phyloP scores from a whole-genome alignment of 306 rosid species.

The Vicia faba region DNA sequence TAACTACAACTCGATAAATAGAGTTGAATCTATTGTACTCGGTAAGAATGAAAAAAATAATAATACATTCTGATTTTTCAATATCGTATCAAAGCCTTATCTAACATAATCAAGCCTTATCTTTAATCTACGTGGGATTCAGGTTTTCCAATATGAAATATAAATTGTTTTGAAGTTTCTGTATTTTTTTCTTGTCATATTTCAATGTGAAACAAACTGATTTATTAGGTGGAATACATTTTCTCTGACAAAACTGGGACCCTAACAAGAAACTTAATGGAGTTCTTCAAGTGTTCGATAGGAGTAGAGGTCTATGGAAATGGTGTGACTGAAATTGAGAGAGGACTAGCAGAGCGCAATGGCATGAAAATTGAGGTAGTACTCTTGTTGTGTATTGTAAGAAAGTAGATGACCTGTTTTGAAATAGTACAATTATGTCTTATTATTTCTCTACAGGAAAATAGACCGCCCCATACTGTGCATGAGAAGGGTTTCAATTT shows the following conservation, averaged over 20 bases:
- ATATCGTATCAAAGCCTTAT: no score
- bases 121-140: no score
- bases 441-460: conserved; percentile 52
- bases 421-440: conserved; percentile 10
- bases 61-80: no score
- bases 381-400: conserved; percentile 19
- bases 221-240: conserved; percentile 88
- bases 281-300: conserved; percentile 98
- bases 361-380: conserved; percentile 68
- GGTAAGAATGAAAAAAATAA: no score
- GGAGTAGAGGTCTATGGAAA: conserved; percentile 92
- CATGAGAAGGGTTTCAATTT: conserved; percentile 94
- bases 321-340: conserved; percentile 93
- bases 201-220: conserved; percentile 26
- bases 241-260: conserved; percentile 99
- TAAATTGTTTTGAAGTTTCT: neutral
- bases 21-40: no score
- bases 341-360: conserved; percentile 74
- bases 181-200: conserved; percentile 17
- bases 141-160: neutral
- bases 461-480: conserved; percentile 51
- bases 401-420: neutral
- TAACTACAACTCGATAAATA: no score
- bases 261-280: conserved; percentile 94
- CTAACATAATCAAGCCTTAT: no score